Base-by-base conservation (phyloP, 2,329 filamentous ascomycete species). In the Xylogone sp. region DNA sequence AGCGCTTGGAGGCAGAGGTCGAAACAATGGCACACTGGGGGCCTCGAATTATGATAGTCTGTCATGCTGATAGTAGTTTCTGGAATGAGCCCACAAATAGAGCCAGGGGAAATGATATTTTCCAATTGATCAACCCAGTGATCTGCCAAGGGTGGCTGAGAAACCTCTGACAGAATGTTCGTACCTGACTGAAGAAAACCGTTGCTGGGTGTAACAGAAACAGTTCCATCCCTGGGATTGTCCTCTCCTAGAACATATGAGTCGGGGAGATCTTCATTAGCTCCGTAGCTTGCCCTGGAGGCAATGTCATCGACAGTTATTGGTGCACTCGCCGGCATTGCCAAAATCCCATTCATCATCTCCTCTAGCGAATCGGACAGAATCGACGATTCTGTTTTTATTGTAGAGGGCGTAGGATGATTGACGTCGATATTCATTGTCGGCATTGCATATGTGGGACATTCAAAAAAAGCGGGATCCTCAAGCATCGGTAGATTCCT, bases 1-100 rank as follows among this genome's bases (percentile, higher is more conserved):
- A 79, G 67, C 3, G 74, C 71, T 50, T 76, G 69, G 10, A 78
- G 65, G 42, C 74, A 77, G 19, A 65, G 65, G 1, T 70, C 68
- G 56, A 78, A 77, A 60, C 75, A 79, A 7, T 67, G 70, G 57
- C 76, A 79, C 1, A 68, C 48, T 16, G 56, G 16, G 13, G 46
- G 6, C 24, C 10, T 27, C 10, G 24, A 5, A 6, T 6, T 27
- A 10, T 27, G 6, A 27, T 27, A 27, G 39, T 27, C 43, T 52
- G 45, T 43, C 42, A 48, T 20, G 43, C 31, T 13, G 53, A 46
- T n/a, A 27, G 6, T 27, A 27, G 24, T 5, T 27, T 27, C 24
- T 27, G 24, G 6, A 27, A 27, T 27, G 10, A 27, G 24, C 24
- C 24, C 24, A 27, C 24, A 27, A 27, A 10, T 27, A 27, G 24